Percentiles rank a stretch among this genome's conserved stretches.
These are phyloP conservation scores for Talaromyces borbonicus DNA, from an alignment of 495 filamentous ascomycete species.

Conservation along the genomic window DNA sequence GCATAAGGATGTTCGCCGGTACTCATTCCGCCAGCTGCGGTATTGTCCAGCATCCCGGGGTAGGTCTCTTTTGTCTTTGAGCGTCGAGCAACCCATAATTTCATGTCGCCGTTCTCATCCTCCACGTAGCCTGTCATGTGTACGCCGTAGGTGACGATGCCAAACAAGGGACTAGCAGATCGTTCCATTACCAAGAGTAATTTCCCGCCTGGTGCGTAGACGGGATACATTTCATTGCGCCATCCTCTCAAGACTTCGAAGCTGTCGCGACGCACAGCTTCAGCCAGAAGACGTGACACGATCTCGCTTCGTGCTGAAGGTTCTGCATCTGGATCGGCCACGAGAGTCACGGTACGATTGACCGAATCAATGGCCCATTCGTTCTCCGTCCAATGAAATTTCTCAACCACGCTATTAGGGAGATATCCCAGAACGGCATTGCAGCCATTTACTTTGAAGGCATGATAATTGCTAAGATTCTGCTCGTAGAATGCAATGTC, in stretches of 20 bases:
- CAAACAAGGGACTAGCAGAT: constrained; percentile 68
- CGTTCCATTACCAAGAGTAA: constrained; percentile 73
- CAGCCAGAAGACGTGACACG: constrained; percentile 47
- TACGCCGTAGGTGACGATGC: constrained; percentile 78
- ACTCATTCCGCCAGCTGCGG: constrained; percentile 82
- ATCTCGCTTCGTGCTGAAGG: constrained; percentile 48
- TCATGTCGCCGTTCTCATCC: constrained; percentile 47
- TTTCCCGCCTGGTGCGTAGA: constrained; percentile 57
- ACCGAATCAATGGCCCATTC: constrained; percentile 42
- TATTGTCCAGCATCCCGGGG: constrained; percentile 83
- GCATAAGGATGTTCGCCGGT: constrained; percentile 68
- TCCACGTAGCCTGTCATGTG: constrained; percentile 74
- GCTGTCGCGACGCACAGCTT: constrained; percentile 50
- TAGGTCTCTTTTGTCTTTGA: constrained; percentile 74
- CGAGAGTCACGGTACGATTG: constrained; percentile 38
- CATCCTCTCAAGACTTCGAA: constrained; percentile 75
- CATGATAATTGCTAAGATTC: constrained; percentile 42
- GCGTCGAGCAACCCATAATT: constrained; percentile 77
- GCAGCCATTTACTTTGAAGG: constrained; percentile 42
- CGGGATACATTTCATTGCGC: constrained; percentile 80
- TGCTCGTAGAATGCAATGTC: constrained; percentile 40
- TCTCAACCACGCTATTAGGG: constrained; percentile 43
- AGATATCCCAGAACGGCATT: constrained; percentile 53
- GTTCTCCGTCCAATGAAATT: constrained; percentile 42
- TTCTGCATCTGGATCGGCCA: constrained; percentile 25